These are phyloP conservation scores for Euphorbia pulcherrima DNA, from an alignment of 345 rosid species.

Conservation along the genomic window DNA sequence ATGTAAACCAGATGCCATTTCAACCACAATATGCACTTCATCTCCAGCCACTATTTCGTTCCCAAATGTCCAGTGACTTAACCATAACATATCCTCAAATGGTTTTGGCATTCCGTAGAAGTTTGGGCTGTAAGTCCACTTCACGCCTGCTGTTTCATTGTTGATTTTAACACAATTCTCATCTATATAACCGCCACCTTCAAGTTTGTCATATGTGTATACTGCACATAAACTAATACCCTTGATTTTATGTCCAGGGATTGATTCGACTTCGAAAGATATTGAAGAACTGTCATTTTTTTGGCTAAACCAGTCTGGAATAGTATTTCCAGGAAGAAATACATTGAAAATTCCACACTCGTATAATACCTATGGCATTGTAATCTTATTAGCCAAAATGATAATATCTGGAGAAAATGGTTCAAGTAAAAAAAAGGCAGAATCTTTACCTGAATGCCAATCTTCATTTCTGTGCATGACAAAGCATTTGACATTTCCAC, in stretches of 20 bases:
- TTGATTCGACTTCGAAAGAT: slow-evolving; percentile 6
- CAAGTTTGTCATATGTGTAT: slow-evolving; percentile 10
- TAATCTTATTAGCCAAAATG: neutral
- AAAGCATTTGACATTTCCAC: slow-evolving; percentile 7
- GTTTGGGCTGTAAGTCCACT: slow-evolving; percentile 14
- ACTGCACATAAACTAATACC: slow-evolving; percentile 3
- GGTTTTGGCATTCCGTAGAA: slow-evolving; percentile 9
- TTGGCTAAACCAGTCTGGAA: slow-evolving; percentile 21
- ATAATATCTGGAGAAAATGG: neutral
- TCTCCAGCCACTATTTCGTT: neutral
- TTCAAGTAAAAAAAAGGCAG: too few species aligned
- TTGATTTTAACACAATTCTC: slow-evolving; percentile 1
- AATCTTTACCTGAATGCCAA: slow-evolving; percentile 15
- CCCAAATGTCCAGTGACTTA: slow-evolving; percentile 18
- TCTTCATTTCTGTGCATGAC: slow-evolving; percentile 1
- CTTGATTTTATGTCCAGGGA: neutral
- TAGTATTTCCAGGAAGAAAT: slow-evolving; percentile 16
- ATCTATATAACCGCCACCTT: slow-evolving; percentile 8
- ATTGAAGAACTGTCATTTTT: slow-evolving; percentile 2
- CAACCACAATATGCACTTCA: slow-evolving; percentile 6
- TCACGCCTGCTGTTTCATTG: slow-evolving; percentile 10
- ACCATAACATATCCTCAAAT: slow-evolving; percentile 10
- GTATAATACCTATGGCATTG: slow-evolving; percentile 12
- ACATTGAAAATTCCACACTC: slow-evolving; percentile 21
- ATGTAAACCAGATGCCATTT: slow-evolving; percentile 7